Evolutionary conservation across 139 green algal species (phyloP), one percentile per base, ranked within the genome.

Genomic region (Diplosphaera chodatii): DNA sequence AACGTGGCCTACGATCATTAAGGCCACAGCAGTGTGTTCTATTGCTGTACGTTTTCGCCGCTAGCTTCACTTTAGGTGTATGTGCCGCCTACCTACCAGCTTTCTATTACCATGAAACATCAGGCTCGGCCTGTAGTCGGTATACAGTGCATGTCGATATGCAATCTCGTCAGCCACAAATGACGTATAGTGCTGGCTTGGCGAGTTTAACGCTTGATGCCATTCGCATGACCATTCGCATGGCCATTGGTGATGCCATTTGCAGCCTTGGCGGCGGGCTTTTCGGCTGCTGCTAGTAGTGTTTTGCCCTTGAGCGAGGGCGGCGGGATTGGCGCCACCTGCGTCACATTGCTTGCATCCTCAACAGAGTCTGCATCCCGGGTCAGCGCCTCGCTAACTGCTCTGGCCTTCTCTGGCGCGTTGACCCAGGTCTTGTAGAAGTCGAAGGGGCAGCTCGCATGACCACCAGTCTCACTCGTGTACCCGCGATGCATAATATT

Each of bases 341-440:
- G 48, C 48, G 48, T 59, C 48, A 59, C 48, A 25, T 59, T 59
- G 48, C 16, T 59, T 25, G 59, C 59, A n/a, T 65, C 59, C 59
- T 65, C 59, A 4, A 32, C 27, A 33, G 59, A 25, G 63, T 83
- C 77, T 27, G 74, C 78, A 32, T 84, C 70, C 1, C 79, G 69
- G 2, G 79, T 85, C 68, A 85, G 66, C 34, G 40, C 37, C 76
- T 85, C 79, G 10, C 67, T 70, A 0, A 73, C 55, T 22, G 30
- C 70, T 27, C 37, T 55, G 5, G 76, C 72, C 66, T 74, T 74
- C 69, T 80, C 68, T 0, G 82, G 82, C 25, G 80, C 68, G 37
- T 79, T 81, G 0, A 82, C 74, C 83, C 83, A 85, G 28, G 41
- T 80, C 69, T 90, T 86, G 82, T 91, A 91, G 64, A 91, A 91